Evolutionary conservation across 805 yeast genomes (phyloP), one percentile per base, ranked within the genome.

Genomic region (Monosporozyma yasuniensis): DNA sequence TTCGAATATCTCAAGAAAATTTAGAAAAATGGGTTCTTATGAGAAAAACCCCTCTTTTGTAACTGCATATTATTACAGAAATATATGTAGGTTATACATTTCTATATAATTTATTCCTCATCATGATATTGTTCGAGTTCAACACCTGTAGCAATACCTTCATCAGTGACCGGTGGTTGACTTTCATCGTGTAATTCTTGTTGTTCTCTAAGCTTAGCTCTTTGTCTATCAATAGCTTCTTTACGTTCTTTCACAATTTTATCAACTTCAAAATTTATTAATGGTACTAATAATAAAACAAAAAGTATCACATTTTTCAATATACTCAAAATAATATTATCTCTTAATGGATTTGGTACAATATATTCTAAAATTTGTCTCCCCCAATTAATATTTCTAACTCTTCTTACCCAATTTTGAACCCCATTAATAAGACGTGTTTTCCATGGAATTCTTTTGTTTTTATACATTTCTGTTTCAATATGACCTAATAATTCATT

Each of bases 261-360:
- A 27, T 57, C 59, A n/a, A 55, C 54, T 21, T 50, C 48, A 35
- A 42, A 48, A 27, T 52, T 52, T 9, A 53, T 43, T 10, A 49
- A 51, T 18, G 68, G 68, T 2, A 61, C 8, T 11, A 63, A 46
- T 18, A 61, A 47, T 4, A 61, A 30, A 16, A 60, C 27, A 44
- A 60, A 63, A 10, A 62, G 55, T 4, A 50, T 27, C 8, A 55
- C 37, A 53, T 61, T 60, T 52, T 61, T 63, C 27, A 54, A 12
- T 14, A 59, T 23, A 30, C 56, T 59, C 21, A 48, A 28, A 2
- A 54, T 14, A n/a, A 54, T 38, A 49, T 47, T 51, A 47, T 60
- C 62, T 10, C 45, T 45, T 23, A 41, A 22, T 27, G 61, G 61
- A 42, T 60, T 49, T 18, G 67, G 61, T 11, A 59, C 59, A 45